Evolutionary conservation across 306 rosid species (phyloP).

Genomic region (Styphnolobium japonicum): DNA sequence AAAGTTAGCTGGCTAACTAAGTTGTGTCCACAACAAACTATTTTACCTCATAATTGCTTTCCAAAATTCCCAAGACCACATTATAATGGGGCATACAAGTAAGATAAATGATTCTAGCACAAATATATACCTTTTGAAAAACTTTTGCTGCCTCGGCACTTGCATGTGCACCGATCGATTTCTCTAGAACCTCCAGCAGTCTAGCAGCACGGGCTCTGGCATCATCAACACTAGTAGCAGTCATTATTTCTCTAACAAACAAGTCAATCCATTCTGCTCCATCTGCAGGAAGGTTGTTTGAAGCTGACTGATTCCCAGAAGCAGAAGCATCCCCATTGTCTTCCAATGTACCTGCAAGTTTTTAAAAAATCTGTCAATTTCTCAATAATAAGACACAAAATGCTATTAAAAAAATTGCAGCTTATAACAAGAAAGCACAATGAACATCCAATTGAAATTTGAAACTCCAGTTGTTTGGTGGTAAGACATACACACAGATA

Average conservation of each 20-base stretch:
- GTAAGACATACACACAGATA: background rate
- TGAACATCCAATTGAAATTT: background rate
- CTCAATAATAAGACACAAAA: background rate
- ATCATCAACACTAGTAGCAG: constrained; percentile 74
- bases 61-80: background rate
- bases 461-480: background rate
- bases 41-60: background rate
- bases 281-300: constrained; percentile 56
- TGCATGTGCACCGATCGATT: constrained; percentile 58
- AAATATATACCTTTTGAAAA: constrained; percentile 56
- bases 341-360: constrained; percentile 37
- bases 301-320: constrained; percentile 44
- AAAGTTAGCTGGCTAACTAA: background rate
- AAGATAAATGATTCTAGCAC: background rate
- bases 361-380: background rate
- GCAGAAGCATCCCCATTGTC: constrained; percentile 46
- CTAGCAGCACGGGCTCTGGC: constrained; percentile 82
- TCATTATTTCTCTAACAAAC: constrained; percentile 76
- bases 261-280: constrained; percentile 90
- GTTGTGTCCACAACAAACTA: background rate
- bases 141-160: constrained; percentile 58
- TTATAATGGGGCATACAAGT: background rate
- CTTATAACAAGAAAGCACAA: background rate
- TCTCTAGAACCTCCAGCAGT: constrained; percentile 72
- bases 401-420: background rate